Conservation (phyloP, 305 asterid genomes). For the Solanum chacoense region DNA sequence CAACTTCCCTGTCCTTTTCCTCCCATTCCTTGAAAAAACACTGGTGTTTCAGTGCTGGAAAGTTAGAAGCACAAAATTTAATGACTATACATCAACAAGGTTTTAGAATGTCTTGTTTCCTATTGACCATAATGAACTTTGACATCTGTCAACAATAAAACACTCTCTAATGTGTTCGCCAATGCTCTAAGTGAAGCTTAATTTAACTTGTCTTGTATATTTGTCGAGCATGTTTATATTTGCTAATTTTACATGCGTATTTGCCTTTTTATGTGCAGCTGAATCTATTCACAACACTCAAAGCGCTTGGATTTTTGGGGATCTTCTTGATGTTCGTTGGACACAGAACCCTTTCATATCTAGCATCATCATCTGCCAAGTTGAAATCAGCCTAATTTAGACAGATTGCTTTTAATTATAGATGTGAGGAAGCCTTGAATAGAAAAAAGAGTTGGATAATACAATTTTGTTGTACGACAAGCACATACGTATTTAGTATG, state of each 20-base stretch:
- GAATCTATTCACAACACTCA: slow-evolving; percentile 84
- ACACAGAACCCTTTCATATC: slow-evolving; percentile 78
- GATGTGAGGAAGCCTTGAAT: slow-evolving; percentile 6
- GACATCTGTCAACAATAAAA: background rate
- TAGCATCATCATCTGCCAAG: slow-evolving; percentile 70
- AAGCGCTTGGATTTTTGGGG: slow-evolving; percentile 73
- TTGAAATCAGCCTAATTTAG: slow-evolving; percentile 58
- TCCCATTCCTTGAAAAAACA: background rate
- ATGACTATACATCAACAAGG: background rate
- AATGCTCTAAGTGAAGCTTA: background rate
- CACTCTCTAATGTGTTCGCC: background rate
- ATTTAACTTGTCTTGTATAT: background rate
- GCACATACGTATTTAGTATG: slow-evolving; percentile 1
- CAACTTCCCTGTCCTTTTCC: background rate
- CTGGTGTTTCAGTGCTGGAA: background rate
- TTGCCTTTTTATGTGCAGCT: slow-evolving; percentile 37
- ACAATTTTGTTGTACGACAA: slow-evolving; percentile 17
- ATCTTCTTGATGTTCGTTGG: slow-evolving; percentile 83
- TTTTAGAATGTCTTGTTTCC: background rate
- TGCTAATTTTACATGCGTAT: background rate
- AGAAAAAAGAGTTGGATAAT: slow-evolving; percentile 6
- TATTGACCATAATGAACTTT: background rate
- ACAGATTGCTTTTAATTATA: background rate
- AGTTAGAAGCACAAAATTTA: background rate
- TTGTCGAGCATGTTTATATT: background rate